These are phyloP conservation scores for Rhizophagus sp. DNA, from an alignment of 192 early-diverging fungal genomes.

Conservation along the genomic window DNA sequence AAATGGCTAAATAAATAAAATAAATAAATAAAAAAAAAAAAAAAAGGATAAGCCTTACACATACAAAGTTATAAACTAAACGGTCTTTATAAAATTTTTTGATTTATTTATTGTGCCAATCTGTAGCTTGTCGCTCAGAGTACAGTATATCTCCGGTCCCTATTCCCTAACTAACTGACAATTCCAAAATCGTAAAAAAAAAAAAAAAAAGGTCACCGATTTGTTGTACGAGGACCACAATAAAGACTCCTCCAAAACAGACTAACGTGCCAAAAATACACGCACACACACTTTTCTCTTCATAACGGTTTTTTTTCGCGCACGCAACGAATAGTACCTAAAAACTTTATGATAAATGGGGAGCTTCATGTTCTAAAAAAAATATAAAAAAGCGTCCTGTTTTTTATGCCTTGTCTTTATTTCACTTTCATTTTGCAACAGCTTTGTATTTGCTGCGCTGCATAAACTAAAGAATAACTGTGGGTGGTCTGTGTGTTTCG, in stretches of 20 bases:
- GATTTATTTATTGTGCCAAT: too few relatives aligned
- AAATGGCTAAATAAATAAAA: too few relatives aligned
- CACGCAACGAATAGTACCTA: constrained; percentile 8
- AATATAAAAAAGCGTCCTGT: constrained; percentile 20
- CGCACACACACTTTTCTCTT: background rate
- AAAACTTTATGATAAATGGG: background rate
- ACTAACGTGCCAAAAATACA: constrained; percentile 4
- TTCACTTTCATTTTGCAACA: constrained; percentile 25
- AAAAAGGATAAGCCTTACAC: too few relatives aligned
- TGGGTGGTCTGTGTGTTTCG: constrained; percentile 33
- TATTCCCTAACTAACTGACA: too few relatives aligned
- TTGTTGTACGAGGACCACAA: constrained; percentile 12
- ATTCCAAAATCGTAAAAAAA: background rate
- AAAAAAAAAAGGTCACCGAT: constrained; percentile 6
- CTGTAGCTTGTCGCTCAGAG: too few relatives aligned
- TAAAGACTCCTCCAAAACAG: constrained; percentile 1
- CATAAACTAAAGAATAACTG: constrained; percentile 22
- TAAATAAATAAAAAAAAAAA: too few relatives aligned
- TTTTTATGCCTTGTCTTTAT: constrained; percentile 14
- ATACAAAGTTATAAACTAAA: too few relatives aligned
- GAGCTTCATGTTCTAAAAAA: background rate
- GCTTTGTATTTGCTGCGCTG: constrained; percentile 14
- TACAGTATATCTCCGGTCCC: too few relatives aligned
- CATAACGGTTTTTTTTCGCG: background rate
- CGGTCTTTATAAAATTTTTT: too few relatives aligned